A percentile compares a stretch with the other conserved stretches of the same genome.
phyloP scores from a whole-genome alignment of 768 basidiomycete species.

The Symmetrospora coprosmae region DNA sequence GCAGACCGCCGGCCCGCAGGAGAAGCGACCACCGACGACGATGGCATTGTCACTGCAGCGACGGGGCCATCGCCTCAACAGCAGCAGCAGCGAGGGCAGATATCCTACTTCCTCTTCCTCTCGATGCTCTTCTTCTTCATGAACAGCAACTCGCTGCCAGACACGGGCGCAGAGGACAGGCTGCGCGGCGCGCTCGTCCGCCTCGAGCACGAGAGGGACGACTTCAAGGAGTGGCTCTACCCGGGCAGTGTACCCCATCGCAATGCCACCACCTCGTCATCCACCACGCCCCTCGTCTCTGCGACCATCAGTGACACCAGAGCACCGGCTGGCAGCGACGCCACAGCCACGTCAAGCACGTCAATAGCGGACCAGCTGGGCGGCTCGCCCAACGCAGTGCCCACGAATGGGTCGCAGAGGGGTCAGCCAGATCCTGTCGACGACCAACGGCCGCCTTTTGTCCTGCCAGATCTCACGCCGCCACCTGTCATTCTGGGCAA shows the following conservation, averaged over 20 bases:
- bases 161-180: background rate
- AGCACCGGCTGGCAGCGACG: too few species aligned
- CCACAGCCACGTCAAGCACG: too few species aligned
- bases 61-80: too few species aligned
- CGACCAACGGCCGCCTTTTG: too few species aligned
- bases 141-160: background rate
- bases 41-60: too few species aligned
- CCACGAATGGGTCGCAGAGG: too few species aligned
- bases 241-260: background rate
- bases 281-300: background rate
- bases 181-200: background rate
- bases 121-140: constrained; percentile 19
- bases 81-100: background rate
- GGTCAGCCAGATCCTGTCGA: too few species aligned
- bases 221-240: constrained; percentile 12
- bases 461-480: constrained; percentile 4
- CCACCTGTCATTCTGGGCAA: background rate
- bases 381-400: too few species aligned
- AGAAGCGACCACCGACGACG: too few species aligned
- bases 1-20: too few species aligned
- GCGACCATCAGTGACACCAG: too few species aligned
- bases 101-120: constrained; percentile 21
- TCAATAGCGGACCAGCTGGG: background rate
- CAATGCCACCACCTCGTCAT: background rate
- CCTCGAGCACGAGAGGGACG: constrained; percentile 8